phyloP scores from a whole-genome alignment of 345 rosid genomes.

The Eucalyptus sp. region DNA sequence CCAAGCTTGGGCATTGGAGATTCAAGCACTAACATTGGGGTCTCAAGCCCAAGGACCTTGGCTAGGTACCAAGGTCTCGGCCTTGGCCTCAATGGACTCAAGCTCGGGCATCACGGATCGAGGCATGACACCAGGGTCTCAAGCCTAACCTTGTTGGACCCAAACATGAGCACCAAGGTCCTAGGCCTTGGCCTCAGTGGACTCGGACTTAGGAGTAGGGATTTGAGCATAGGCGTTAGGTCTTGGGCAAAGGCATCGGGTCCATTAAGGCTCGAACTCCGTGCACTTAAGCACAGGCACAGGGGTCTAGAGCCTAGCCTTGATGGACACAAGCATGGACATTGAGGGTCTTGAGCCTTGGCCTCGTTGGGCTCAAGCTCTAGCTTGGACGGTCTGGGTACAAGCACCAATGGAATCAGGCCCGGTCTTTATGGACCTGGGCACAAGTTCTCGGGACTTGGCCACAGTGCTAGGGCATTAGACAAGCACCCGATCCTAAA shows the following conservation, averaged over 20 bases:
- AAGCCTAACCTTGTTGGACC: too few species aligned
- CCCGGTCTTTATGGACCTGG: accelerated
- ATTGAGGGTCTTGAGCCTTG: too few species aligned
- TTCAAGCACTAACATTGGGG: background rate
- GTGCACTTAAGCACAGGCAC: accelerated
- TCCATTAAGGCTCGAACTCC: background rate
- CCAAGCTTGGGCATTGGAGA: background rate
- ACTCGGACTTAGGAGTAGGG: accelerated
- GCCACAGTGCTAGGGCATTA: accelerated
- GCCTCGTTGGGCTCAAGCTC: background rate
- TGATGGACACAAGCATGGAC: too few species aligned
- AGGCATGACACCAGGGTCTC: too few species aligned
- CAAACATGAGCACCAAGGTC: background rate
- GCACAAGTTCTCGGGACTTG: accelerated
- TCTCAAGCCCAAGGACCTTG: accelerated
- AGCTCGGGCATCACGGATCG: accelerated
- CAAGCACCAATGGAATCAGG: background rate
- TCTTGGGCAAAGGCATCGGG: background rate
- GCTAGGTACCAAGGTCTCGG: accelerated
- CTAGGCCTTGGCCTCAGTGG: background rate
- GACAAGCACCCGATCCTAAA: too few species aligned
- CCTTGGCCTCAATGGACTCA: background rate
- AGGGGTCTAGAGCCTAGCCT: too few species aligned
- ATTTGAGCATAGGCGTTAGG: background rate
- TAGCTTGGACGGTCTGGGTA: background rate